Evolutionary conservation across 768 basidiomycete species (phyloP).

Genomic region (Rhizopogon rudus): DNA sequence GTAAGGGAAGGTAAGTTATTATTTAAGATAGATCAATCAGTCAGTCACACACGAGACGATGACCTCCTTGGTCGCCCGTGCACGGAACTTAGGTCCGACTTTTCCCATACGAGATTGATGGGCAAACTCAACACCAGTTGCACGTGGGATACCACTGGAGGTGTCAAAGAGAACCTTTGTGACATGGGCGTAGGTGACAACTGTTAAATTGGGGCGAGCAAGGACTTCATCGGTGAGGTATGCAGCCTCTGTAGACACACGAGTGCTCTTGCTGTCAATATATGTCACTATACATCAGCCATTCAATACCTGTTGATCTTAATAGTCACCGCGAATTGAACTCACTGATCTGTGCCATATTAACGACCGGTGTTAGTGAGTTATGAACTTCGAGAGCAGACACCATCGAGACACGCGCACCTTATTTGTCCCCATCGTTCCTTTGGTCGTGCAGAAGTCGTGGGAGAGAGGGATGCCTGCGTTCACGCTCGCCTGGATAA

Average conservation of each 20-base stretch:
- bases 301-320: neutral
- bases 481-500: constrained; percentile 48
- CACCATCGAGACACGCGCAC: constrained; percentile 28
- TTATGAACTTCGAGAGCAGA: neutral
- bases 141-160: neutral
- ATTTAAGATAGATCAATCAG: constrained; percentile 29
- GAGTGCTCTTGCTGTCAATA: constrained; percentile 12
- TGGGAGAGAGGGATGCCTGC: constrained; percentile 46
- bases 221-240: constrained; percentile 18
- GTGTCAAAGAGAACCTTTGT: constrained; percentile 6
- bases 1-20: neutral
- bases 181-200: constrained; percentile 3
- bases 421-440: constrained; percentile 58
- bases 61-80: constrained; percentile 23
- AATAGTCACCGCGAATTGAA: neutral
- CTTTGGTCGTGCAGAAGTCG: constrained; percentile 53
- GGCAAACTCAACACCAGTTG: constrained; percentile 1
- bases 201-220: constrained; percentile 14
- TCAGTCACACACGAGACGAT: constrained; percentile 12
- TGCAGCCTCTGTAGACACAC: constrained; percentile 17
- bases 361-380: neutral
- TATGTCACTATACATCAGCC: neutral
- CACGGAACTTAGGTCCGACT: constrained; percentile 30
- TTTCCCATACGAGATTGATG: constrained; percentile 5
- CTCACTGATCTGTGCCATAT: neutral